Conservation (phyloP, 2,329 filamentous ascomycete species). For the Ceratocystis eucalypticola region DNA sequence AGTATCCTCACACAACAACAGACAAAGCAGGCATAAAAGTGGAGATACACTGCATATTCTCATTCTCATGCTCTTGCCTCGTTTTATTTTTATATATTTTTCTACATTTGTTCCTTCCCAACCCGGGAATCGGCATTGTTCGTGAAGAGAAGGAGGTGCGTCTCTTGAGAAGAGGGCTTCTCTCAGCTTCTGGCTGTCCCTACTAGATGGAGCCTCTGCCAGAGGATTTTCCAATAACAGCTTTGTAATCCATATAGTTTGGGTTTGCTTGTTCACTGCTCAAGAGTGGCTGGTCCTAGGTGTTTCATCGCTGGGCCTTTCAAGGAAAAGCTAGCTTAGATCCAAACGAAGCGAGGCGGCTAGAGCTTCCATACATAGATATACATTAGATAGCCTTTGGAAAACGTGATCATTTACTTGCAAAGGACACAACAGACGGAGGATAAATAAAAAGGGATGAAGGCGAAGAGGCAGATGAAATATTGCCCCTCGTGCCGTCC, state of each 20-base stretch:
- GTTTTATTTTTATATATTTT: not conserved
- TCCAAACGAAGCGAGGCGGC: slow-evolving; percentile 5
- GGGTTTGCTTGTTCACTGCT: not conserved
- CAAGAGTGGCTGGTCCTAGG: not conserved
- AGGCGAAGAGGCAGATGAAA: too few relatives aligned
- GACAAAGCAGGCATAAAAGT: not conserved
- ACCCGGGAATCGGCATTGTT: not conserved
- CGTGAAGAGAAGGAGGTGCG: not conserved
- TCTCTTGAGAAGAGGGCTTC: not conserved
- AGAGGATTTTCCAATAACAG: too few relatives aligned
- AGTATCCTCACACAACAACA: slow-evolving; percentile 2
- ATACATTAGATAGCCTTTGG: not conserved
- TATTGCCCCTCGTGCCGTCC: not conserved
- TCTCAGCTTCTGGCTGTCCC: not conserved
- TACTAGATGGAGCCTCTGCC: not conserved
- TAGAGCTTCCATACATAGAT: slow-evolving; percentile 1
- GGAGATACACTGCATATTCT: not conserved
- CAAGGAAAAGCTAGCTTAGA: not conserved
- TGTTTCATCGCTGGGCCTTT: not conserved
- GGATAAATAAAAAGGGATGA: too few relatives aligned
- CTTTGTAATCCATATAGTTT: too few relatives aligned
- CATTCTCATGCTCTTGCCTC: not conserved
- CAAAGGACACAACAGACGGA: not conserved
- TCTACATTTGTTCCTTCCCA: not conserved
- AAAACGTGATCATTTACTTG: not conserved